Evolutionary conservation across 2,329 filamentous ascomycete species (phyloP).

Genomic region (Xylariaceae sp.): DNA sequence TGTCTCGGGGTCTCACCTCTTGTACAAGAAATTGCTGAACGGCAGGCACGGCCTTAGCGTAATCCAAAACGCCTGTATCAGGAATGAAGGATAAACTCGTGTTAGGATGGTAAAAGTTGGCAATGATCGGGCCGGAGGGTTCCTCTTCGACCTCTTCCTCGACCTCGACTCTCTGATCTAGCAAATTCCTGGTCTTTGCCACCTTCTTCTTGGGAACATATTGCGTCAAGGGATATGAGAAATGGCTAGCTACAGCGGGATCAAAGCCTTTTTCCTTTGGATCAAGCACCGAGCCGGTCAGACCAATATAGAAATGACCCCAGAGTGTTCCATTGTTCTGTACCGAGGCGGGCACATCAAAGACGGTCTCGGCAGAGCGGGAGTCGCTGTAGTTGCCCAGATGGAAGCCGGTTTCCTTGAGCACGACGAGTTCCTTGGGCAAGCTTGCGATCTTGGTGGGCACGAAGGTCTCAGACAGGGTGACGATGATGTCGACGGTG

Average conservation of each 20-base stretch:
- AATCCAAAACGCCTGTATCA: slow-evolving; percentile 67
- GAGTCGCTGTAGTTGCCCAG: slow-evolving; percentile 76
- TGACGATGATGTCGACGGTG: slow-evolving; percentile 77
- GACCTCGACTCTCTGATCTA: slow-evolving; percentile 53
- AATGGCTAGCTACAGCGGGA: slow-evolving; percentile 72
- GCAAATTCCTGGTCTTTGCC: slow-evolving; percentile 79
- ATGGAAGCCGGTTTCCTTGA: slow-evolving; percentile 76
- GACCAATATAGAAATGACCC: slow-evolving; percentile 87
- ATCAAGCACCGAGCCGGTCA: slow-evolving; percentile 72
- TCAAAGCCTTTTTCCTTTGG: slow-evolving; percentile 71
- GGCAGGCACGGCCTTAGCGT: slow-evolving; percentile 65
- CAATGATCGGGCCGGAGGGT: slow-evolving; percentile 63
- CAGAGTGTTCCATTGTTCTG: slow-evolving; percentile 92
- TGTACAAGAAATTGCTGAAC: slow-evolving; percentile 73
- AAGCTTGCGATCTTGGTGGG: slow-evolving; percentile 64
- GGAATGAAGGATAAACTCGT: slow-evolving; percentile 85
- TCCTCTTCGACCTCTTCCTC: slow-evolving; percentile 49
- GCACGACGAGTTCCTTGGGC: slow-evolving; percentile 64
- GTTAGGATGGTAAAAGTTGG: slow-evolving; percentile 92
- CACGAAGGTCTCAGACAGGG: slow-evolving; percentile 71
- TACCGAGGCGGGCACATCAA: slow-evolving; percentile 72
- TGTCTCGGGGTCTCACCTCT: slow-evolving; percentile 45
- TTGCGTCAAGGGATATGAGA: slow-evolving; percentile 79
- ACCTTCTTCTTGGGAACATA: slow-evolving; percentile 90
- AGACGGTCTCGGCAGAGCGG: slow-evolving; percentile 70